A percentile compares a stretch with the other conserved stretches of the same genome.
These are phyloP conservation scores for Aspergillus thermomutatus DNA, from an alignment of 2,329 filamentous ascomycete species.

Conservation along the genomic window DNA sequence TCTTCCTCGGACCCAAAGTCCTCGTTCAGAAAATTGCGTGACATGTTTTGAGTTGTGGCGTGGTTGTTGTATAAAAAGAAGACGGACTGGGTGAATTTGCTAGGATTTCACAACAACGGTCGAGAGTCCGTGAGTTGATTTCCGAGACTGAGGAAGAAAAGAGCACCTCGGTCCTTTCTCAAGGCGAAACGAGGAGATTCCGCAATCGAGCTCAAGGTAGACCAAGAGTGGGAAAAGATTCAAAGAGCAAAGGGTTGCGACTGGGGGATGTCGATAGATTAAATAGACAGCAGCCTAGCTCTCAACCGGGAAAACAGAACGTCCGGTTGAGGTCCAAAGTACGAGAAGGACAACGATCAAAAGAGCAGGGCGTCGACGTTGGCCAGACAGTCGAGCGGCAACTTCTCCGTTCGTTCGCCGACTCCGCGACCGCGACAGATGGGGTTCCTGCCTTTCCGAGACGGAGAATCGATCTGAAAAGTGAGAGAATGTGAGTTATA, in stretches of 20 bases:
- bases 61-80: background rate
- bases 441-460: background rate
- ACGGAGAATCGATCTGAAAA: background rate
- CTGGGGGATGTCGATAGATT: background rate
- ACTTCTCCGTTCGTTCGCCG: constrained; percentile 15
- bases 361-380: background rate
- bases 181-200: background rate
- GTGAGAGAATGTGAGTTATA: constrained; percentile 1
- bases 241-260: background rate
- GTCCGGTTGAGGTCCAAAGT: background rate
- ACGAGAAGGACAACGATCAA: background rate
- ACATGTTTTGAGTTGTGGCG: constrained; percentile 19
- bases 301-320: background rate
- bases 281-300: background rate
- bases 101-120: background rate
- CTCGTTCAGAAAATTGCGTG: constrained; percentile 48
- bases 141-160: background rate
- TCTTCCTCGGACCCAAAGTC: constrained; percentile 62
- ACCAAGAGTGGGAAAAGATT: background rate
- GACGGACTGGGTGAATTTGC: background rate
- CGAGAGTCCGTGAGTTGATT: background rate
- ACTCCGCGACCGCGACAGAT: constrained; percentile 17
- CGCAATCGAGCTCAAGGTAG: background rate
- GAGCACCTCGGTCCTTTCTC: background rate
- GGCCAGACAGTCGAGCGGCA: constrained; percentile 9